Percentiles rank a stretch among this genome's conserved stretches.
Conservation (phyloP, 1,284 basidiomycete species). For the Ceratobasidium sp. region DNA sequence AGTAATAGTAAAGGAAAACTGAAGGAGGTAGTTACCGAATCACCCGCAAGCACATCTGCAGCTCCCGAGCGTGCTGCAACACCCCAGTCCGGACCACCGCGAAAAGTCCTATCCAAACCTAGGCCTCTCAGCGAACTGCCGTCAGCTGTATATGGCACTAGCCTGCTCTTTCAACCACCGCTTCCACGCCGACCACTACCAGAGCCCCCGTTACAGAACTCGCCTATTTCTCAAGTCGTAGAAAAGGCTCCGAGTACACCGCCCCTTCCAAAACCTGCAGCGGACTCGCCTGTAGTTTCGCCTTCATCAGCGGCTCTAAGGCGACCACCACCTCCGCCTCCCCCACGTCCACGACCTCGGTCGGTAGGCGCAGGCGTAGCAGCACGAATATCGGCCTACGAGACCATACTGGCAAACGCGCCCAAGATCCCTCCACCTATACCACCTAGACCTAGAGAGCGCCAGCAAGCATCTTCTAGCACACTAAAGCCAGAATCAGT, state of each 20-base stretch:
- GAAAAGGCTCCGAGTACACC: background rate
- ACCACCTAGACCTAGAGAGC: slow-evolving; percentile 30
- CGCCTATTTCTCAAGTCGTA: background rate
- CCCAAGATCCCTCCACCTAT: slow-evolving; percentile 39
- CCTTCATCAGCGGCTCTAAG: background rate
- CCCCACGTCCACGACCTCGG: slow-evolving; percentile 14
- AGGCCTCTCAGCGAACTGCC: background rate
- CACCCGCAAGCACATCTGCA: background rate
- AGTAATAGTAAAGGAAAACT: background rate
- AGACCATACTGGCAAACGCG: slow-evolving; percentile 36
- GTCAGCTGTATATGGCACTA: background rate
- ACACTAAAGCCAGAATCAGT: background rate
- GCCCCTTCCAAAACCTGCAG: background rate
- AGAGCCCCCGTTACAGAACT: background rate
- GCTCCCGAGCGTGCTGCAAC: background rate
- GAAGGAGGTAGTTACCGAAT: background rate
- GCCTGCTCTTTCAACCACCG: slow-evolving; percentile 4
- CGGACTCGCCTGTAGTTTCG: background rate
- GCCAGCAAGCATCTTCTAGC: background rate
- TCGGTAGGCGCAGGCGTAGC: slow-evolving; percentile 22
- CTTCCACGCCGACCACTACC: background rate
- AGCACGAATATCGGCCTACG: slow-evolving; percentile 42
- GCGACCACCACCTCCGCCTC: slow-evolving; percentile 34
- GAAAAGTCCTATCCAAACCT: background rate
- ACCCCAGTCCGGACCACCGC: slow-evolving; percentile 3